Percentiles rank a stretch among this genome's conserved stretches.
These are phyloP conservation scores for Fusarium camptoceras DNA, from an alignment of 2,329 filamentous ascomycete species.

Conservation along the genomic window DNA sequence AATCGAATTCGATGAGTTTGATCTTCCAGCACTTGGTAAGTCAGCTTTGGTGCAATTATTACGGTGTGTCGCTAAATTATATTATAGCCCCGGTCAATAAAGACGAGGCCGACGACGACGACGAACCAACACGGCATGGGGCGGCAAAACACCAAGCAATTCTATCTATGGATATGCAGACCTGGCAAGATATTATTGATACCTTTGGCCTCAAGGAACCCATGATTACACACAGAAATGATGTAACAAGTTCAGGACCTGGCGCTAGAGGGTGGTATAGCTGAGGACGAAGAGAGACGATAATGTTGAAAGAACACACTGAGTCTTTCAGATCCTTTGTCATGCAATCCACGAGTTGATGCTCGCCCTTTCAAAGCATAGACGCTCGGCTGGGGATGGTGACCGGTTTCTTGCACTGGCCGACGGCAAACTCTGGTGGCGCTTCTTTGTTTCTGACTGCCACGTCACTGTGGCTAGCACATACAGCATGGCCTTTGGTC, in stretches of 20 bases:
- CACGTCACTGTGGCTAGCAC: not conserved
- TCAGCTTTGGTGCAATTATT: slow-evolving; percentile 34
- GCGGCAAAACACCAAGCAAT: slow-evolving; percentile 85
- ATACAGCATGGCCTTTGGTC: not conserved
- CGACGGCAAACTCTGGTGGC: not conserved
- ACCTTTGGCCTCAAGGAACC: slow-evolving; percentile 81
- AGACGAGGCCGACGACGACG: slow-evolving; percentile 61
- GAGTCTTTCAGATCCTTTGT: slow-evolving; percentile 17
- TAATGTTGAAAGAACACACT: slow-evolving; percentile 2
- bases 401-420: slow-evolving; percentile 14
- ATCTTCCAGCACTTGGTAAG: slow-evolving; percentile 84
- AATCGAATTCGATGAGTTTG: slow-evolving; percentile 78
- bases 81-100: slow-evolving; percentile 52
- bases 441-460: slow-evolving; percentile 28
- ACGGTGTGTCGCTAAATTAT: slow-evolving; percentile 30
- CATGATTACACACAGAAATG: slow-evolving; percentile 85
- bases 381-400: slow-evolving; percentile 5
- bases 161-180: slow-evolving; percentile 85
- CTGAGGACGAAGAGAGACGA: slow-evolving; percentile 48
- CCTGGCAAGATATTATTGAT: slow-evolving; percentile 82
- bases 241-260: slow-evolving; percentile 63
- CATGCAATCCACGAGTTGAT: slow-evolving; percentile 2
- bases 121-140: slow-evolving; percentile 61
- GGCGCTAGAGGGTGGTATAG: slow-evolving; percentile 75
- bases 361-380: not conserved